phyloP scores from a whole-genome alignment of 768 basidiomycete genomes.

The Omphalotus guepiniiformis region DNA sequence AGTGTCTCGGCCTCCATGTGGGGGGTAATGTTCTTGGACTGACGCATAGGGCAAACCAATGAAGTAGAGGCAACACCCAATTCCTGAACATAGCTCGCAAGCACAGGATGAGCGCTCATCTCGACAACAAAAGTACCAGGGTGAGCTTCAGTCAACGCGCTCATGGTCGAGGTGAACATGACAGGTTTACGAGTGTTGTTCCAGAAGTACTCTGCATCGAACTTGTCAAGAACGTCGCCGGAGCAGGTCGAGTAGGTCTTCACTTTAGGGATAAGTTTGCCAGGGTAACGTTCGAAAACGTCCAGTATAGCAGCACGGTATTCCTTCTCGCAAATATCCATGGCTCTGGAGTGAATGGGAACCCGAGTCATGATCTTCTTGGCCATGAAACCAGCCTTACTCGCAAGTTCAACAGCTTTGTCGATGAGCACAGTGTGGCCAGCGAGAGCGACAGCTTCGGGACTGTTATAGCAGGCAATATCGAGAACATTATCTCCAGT shows the following conservation, averaged over 20 bases:
- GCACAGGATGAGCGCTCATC: constrained; percentile 35
- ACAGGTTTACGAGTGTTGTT: constrained; percentile 32
- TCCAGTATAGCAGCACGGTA: constrained; percentile 25
- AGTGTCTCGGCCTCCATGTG: constrained; percentile 22
- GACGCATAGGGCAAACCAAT: constrained; percentile 24
- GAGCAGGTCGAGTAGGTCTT: constrained; percentile 34
- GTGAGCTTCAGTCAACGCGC: constrained; percentile 16
- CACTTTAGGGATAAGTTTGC: constrained; percentile 20
- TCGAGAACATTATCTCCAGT: constrained; percentile 21
- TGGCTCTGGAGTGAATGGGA: constrained; percentile 34
- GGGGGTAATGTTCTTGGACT: constrained; percentile 17
- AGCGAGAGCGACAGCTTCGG: constrained; percentile 32
- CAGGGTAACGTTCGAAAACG: constrained; percentile 30
- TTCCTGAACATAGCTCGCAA: constrained; percentile 27
- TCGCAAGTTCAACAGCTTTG: constrained; percentile 24
- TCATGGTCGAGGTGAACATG: constrained; percentile 30
- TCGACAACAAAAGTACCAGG: constrained; percentile 29
- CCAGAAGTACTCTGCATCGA: constrained; percentile 39
- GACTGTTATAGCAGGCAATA: constrained; percentile 39
- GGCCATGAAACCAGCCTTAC: constrained; percentile 26
- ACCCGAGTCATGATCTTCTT: constrained; percentile 32
- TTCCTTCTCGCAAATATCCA: constrained; percentile 29
- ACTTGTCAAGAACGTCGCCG: constrained; percentile 20
- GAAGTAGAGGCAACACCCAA: constrained; percentile 15
- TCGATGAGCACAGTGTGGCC: constrained; percentile 27